A percentile compares a stretch with the other conserved stretches of the same genome.
Conservation (phyloP, 1,284 basidiomycete genomes). For the Puccinia polysora region DNA sequence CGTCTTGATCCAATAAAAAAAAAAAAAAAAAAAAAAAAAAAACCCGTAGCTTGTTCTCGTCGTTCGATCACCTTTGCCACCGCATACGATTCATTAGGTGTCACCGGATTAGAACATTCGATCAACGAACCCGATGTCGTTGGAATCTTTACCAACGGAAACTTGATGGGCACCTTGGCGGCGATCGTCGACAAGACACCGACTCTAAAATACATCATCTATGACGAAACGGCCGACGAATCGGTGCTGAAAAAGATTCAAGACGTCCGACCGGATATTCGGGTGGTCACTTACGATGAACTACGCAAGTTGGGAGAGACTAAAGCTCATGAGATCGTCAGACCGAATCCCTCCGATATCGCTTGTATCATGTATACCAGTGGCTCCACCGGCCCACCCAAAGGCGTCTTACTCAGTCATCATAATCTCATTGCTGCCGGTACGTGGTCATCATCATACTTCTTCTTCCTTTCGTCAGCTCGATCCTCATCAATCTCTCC, state of each 20-base stretch:
- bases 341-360: slow-evolving; percentile 59
- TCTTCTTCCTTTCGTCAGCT: background rate
- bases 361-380: slow-evolving; percentile 97
- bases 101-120: slow-evolving; percentile 73
- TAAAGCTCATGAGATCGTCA: slow-evolving; percentile 60
- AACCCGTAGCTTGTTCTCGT: slow-evolving; percentile 68
- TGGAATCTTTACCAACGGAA: slow-evolving; percentile 86
- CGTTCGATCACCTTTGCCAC: slow-evolving; percentile 79
- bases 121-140: slow-evolving; percentile 84
- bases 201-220: slow-evolving; percentile 72
- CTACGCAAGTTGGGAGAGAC: slow-evolving; percentile 64
- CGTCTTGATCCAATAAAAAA: no score
- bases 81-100: slow-evolving; percentile 91
- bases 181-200: slow-evolving; percentile 54
- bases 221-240: slow-evolving; percentile 69
- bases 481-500: slow-evolving; percentile 30
- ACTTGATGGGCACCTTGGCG: slow-evolving; percentile 61
- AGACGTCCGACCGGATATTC: slow-evolving; percentile 55
- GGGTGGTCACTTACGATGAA: slow-evolving; percentile 66
- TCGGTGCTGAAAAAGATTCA: slow-evolving; percentile 46
- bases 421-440: slow-evolving; percentile 73
- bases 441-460: background rate
- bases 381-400: slow-evolving; percentile 86
- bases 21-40: no score
- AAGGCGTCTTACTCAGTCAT: slow-evolving; percentile 87